phyloP scores from a whole-genome alignment of 108 stramenopile species.

The Pelagomonas calceolata region DNA sequence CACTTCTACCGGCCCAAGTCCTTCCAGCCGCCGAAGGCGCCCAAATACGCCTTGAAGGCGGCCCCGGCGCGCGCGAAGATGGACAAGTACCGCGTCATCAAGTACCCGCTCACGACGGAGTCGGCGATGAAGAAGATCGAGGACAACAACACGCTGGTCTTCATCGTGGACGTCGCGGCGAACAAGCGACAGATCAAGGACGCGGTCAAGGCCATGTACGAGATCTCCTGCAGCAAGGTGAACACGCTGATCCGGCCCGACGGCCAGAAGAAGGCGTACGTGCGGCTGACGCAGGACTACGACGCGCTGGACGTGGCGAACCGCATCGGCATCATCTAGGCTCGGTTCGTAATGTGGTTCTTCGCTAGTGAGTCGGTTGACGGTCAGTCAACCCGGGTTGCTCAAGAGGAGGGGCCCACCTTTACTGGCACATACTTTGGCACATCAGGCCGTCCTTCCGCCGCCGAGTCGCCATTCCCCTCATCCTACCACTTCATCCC shows the following conservation, averaged over 20 bases:
- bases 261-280: conserved; percentile 98
- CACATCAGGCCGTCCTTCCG: too few relatives aligned
- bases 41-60: conserved; percentile 71
- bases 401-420: too few relatives aligned
- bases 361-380: too few relatives aligned
- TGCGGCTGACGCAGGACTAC: conserved; percentile 88
- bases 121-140: conserved; percentile 99
- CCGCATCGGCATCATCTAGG: conserved; percentile 96
- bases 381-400: too few relatives aligned
- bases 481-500: too few relatives aligned
- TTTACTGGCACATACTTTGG: too few relatives aligned
- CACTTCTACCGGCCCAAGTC: conserved; percentile 98
- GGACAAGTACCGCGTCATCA: conserved; percentile 81
- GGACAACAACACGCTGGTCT: conserved; percentile 99
- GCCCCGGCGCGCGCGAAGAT: conserved; percentile 59
- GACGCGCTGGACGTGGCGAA: conserved; percentile 99
- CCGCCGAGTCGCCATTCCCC: too few relatives aligned
- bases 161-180: conserved; percentile 95
- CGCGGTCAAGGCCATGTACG: conserved; percentile 91
- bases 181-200: conserved; percentile 99
- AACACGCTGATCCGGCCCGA: conserved; percentile 98
- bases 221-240: conserved; percentile 91
- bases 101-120: conserved; percentile 95
- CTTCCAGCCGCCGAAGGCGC: conserved; percentile 63
- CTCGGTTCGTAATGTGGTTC: too few relatives aligned